Evolutionary conservation across 2,329 filamentous ascomycete genomes (phyloP), one percentile per base, ranked within the genome.

Genomic region (Fusarium guadeloupense): DNA sequence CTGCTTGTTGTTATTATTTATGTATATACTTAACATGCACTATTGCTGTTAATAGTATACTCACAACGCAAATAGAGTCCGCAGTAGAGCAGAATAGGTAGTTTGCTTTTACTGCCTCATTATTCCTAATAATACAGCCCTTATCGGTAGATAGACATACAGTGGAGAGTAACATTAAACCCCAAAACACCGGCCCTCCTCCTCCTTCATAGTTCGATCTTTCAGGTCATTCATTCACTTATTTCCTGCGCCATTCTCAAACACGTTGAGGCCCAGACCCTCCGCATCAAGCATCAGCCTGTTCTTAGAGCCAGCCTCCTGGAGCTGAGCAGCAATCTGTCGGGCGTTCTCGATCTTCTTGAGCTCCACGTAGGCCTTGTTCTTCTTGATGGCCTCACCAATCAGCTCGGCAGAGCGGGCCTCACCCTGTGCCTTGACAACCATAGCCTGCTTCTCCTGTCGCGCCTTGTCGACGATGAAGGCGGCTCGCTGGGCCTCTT

Each of bases 371-470:
- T 99, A 99, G 66, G 92, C 90, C 81, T 93, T 90, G 83, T 86
- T 96, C 90, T 98, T 99, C 91, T 98, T 99, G 88, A 99, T 96
- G 60, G 95, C 95, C 47, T 99, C 95, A 78, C 95, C 95, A 72
- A 99, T 97, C 64, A 99, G 89, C 81, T 99, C 93, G 40, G 95
- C 95, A 33, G 95, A 98, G 67, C 95, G 91, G 43, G 95, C 95
- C 82, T 99, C 95, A 92, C 95, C 95, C 87, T 98, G 95, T 5
- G 95, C 95, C 80, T 93, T 92, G 74, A 99, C 95, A 51, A 99
- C 93, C 82, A 93, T 97, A 71, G 95, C 95, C 81, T 99, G 95
- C 85, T 99, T 99, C 85, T 99, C 95, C 80, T 99, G 95, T 68
- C 95, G 89, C 48, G 95, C 95, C 83, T 98, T 97, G 88, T 99